phyloP scores from a whole-genome alignment of 208 protist species.

The Kentomonas sorsogonicus region DNA sequence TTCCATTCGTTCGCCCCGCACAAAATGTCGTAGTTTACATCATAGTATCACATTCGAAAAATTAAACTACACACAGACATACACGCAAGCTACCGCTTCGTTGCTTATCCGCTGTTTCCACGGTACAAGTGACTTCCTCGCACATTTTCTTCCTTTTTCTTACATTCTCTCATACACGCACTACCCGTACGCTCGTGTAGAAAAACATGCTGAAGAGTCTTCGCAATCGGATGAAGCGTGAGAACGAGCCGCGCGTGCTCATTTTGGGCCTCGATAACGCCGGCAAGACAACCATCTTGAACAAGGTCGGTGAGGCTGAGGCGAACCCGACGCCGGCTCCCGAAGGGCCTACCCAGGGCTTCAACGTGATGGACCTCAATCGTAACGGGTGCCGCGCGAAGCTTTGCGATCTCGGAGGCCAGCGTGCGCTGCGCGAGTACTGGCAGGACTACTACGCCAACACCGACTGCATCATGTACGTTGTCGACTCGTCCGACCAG shows the following conservation, averaged over 20 bases:
- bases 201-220: conserved; percentile 77
- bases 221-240: conserved; percentile 85
- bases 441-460: conserved; percentile 98
- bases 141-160: conserved; percentile 6
- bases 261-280: conserved; percentile 95
- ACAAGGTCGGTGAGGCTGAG: conserved; percentile 84
- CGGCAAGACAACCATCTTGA: conserved; percentile 96
- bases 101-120: no score
- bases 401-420: conserved; percentile 99
- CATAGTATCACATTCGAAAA: no score
- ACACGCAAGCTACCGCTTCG: no score
- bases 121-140: no score
- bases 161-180: neutral
- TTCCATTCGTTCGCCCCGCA: no score
- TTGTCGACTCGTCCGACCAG: conserved; percentile 94
- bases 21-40: no score
- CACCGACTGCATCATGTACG: conserved; percentile 96
- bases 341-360: conserved; percentile 98
- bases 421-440: conserved; percentile 97
- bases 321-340: conserved; percentile 55
- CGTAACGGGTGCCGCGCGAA: conserved; percentile 93
- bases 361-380: conserved; percentile 98
- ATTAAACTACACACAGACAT: no score
- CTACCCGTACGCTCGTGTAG: no score
- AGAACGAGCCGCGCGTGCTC: conserved; percentile 91